Evolutionary conservation across 306 rosid species (phyloP).

Genomic region (Rosa rugosa): DNA sequence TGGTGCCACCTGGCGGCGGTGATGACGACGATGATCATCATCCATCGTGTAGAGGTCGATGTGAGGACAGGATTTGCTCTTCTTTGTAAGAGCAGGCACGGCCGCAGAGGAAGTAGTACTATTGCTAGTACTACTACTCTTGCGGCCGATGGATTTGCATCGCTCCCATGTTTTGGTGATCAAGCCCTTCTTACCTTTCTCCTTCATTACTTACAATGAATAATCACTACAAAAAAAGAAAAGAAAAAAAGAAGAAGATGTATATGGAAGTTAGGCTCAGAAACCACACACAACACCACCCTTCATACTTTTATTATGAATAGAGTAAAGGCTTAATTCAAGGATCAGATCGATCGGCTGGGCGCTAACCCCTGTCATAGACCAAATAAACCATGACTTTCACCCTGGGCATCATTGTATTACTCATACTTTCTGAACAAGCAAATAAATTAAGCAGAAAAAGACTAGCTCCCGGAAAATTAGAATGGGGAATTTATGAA

Average conservation of each 20-base stretch:
- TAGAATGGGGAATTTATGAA: not conserved
- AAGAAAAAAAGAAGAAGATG: not conserved
- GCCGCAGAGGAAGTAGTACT: not conserved
- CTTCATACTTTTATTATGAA: not conserved
- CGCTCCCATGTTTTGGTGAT: slow-evolving; percentile 73
- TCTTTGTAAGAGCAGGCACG: slow-evolving; percentile 24
- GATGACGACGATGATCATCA: not conserved
- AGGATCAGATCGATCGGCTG: not conserved
- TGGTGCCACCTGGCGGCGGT: slow-evolving; percentile 33
- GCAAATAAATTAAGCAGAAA: slow-evolving; percentile 11
- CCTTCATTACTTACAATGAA: not conserved
- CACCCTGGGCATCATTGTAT: slow-evolving; percentile 69
- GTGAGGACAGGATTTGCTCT: slow-evolving; percentile 57
- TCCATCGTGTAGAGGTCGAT: not conserved
- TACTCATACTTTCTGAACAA: slow-evolving; percentile 45
- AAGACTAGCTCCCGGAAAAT: not conserved
- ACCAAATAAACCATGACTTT: slow-evolving; percentile 56
- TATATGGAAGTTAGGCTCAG: slow-evolving; percentile 7
- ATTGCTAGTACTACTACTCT: not conserved
- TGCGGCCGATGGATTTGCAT: slow-evolving; percentile 69
- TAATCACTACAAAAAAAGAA: not conserved
- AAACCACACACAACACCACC: slow-evolving; percentile 6
- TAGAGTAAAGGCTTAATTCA: not conserved
- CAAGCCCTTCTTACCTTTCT: slow-evolving; percentile 47
- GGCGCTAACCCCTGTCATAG: slow-evolving; percentile 68